These are phyloP conservation scores for Liriodendron chinense DNA, from an alignment of 164 flowering plant species.

Conservation along the genomic window DNA sequence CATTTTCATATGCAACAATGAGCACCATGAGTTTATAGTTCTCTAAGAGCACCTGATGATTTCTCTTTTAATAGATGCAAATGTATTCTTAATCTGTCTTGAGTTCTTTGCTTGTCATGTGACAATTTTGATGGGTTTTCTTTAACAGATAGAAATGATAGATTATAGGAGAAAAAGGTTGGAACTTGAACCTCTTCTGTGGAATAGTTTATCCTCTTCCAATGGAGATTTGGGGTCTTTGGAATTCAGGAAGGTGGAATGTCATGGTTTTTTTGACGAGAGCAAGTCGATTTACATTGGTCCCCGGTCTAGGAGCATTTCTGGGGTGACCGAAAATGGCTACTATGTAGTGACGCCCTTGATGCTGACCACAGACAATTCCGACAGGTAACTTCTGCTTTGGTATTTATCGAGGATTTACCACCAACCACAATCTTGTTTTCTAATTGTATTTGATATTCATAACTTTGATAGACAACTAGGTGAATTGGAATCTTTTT, in stretches of 20 bases:
- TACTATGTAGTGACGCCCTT: constrained; percentile 84
- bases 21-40: not conserved
- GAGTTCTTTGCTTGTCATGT: not conserved
- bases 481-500: not conserved
- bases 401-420: not conserved
- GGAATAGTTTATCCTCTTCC: constrained; percentile 26
- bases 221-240: constrained; percentile 34
- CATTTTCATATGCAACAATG: not conserved
- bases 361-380: constrained; percentile 45
- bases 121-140: not conserved
- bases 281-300: constrained; percentile 75
- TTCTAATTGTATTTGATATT: not conserved
- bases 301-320: constrained; percentile 93
- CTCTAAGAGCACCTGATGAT: not conserved
- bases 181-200: constrained; percentile 46
- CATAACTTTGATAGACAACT: not conserved
- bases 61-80: too few species aligned
- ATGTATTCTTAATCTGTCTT: not conserved
- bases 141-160: constrained; percentile 54
- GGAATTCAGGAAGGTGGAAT: constrained; percentile 74
- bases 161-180: constrained; percentile 52
- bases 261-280: constrained; percentile 82
- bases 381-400: constrained; percentile 51
- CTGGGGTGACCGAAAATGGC: constrained; percentile 96
- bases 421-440: not conserved